phyloP scores from a whole-genome alignment of 1,139 yeast species.

The Spencermartinsiella ligniputridi region DNA sequence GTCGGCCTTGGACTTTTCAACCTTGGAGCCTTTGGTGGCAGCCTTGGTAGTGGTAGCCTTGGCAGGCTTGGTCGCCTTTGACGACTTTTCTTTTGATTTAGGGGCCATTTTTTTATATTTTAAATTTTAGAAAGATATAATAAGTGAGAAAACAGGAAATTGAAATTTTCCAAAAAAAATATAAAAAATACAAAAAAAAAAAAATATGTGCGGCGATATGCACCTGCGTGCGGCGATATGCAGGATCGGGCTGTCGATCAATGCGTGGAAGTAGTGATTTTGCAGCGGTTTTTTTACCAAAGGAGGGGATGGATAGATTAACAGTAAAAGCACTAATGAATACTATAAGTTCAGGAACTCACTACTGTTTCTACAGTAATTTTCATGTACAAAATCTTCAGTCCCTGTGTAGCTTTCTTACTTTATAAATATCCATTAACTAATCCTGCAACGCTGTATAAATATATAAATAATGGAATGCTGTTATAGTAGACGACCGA shows the following conservation, averaged over 20 bases:
- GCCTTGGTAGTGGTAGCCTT: slow-evolving; percentile 19
- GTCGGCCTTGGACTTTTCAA: slow-evolving; percentile 15
- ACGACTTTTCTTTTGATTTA: slow-evolving; percentile 18
- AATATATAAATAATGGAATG: slow-evolving; percentile 4
- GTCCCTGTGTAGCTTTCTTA: too few relatives aligned
- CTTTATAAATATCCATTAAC: neutral
- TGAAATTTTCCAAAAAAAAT: slow-evolving; percentile 1
- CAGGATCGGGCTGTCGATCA: too few relatives aligned
- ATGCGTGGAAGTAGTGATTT: too few relatives aligned
- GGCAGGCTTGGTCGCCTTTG: neutral
- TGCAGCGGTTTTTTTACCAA: too few relatives aligned
- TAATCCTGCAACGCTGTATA: neutral
- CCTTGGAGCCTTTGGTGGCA: slow-evolving; percentile 29
- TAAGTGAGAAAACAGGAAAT: slow-evolving; percentile 7
- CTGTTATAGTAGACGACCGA: neutral
- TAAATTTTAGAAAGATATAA: slow-evolving; percentile 3
- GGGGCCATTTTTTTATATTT: slow-evolving; percentile 26
- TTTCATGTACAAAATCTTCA: too few relatives aligned
- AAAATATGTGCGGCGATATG: too few relatives aligned
- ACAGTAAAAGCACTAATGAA: too few relatives aligned
- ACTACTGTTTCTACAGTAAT: too few relatives aligned
- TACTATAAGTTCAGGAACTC: too few relatives aligned
- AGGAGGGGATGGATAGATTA: too few relatives aligned
- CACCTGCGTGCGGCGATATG: too few relatives aligned
- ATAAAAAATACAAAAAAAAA: slow-evolving; percentile 8